Evolutionary conservation across 2,329 filamentous ascomycete species (phyloP).

Genomic region (Penicillium digitatum): DNA sequence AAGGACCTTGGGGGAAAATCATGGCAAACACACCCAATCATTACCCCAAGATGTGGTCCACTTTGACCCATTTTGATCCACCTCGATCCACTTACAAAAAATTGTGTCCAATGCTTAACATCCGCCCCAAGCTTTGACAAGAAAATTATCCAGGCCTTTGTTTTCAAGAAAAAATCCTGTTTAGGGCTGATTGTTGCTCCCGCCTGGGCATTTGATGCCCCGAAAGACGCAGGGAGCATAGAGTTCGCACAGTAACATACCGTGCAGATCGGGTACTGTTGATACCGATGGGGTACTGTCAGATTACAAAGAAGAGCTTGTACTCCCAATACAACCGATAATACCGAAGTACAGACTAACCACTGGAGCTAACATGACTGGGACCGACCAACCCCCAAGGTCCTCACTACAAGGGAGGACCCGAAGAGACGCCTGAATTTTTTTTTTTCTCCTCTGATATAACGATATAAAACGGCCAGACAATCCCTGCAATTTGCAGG

Average conservation of each 20-base stretch:
- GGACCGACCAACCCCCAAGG: slow-evolving; percentile 17
- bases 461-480: slow-evolving; percentile 8
- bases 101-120: slow-evolving; percentile 2
- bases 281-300: neutral
- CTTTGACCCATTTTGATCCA: too few relatives aligned
- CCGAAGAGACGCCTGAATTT: slow-evolving; percentile 1
- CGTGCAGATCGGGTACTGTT: too few relatives aligned
- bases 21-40: slow-evolving; percentile 14
- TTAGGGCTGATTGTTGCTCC: neutral
- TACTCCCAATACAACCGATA: neutral
- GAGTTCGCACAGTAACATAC: too few relatives aligned
- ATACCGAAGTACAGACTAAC: neutral
- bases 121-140: slow-evolving; percentile 5
- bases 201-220: neutral
- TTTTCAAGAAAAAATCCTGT: neutral
- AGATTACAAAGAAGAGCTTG: too few relatives aligned
- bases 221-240: neutral
- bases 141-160: neutral
- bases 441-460: slow-evolving; percentile 5
- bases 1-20: slow-evolving; percentile 23
- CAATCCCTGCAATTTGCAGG: neutral
- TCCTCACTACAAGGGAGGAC: slow-evolving; percentile 14
- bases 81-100: too few relatives aligned
- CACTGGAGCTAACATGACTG: neutral
- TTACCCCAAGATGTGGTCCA: neutral